Base-by-base conservation (phyloP, 495 filamentous ascomycete genomes). In the Neurospora sp. region DNA sequence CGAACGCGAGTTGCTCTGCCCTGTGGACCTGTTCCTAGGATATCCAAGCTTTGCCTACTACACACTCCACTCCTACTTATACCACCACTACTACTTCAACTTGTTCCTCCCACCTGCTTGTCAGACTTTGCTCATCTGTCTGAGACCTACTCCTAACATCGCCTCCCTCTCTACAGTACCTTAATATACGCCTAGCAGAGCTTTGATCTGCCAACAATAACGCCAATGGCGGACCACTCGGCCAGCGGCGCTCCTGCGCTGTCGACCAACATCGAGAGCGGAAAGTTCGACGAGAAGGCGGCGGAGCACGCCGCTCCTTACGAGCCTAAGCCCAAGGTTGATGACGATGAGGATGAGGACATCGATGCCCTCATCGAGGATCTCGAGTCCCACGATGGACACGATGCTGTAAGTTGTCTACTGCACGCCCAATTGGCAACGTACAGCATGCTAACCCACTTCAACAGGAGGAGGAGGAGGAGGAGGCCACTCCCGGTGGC, bases 341-440 rank as follows among this genome's bases (percentile, higher is more conserved):
- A 81, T 19, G 85, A 85, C 13, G 87, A 91, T 45, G 88, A 91
- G 31, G 88, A 90, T 74, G 89, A 91, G 82, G 89, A 93, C 77
- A 92, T 97, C 72, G 91, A 95, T 78, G 86, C 87, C 72, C 86
- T 97, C 75, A 94, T 97, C 73, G 89, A 92, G 74, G 93, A 94
- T 75, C 89, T 97, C 71, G 90, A 94, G 80, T 92, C 89, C 17
- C 84, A 92, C 72, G 92, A 94, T 79, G 92, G 90, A 40, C 87
- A 90, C 43, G 81, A 72, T 45, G 83, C 38, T 36, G 79, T 81
- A 75, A 81, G 79, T 73, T 66, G 48, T 81, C 15, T 19, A 13
- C 19, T 37, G 4, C 42, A 13, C 8, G 7, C 37, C 38, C 54
- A 70, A 34, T 72, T 24, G 6, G 70, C n/a, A 59, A 31, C 42